These are phyloP conservation scores for Epichloe aotearoae DNA, from an alignment of 2,329 filamentous ascomycete genomes.

Conservation along the genomic window DNA sequence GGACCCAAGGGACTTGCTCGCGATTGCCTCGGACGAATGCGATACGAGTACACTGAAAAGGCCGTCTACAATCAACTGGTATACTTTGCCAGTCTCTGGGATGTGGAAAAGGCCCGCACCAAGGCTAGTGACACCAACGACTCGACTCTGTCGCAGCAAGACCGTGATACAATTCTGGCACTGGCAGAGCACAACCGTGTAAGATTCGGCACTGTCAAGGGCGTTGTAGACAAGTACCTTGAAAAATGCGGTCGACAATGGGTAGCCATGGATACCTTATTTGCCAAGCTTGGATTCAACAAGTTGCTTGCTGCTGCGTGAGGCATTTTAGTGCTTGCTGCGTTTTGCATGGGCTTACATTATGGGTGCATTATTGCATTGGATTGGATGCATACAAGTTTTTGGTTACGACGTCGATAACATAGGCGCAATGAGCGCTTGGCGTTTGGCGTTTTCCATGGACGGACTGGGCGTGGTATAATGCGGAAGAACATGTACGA, in stretches of 20 bases:
- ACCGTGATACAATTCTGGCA: constrained; percentile 52
- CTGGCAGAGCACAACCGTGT: constrained; percentile 72
- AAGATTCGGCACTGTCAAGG: constrained; percentile 63
- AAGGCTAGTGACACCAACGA: constrained; percentile 36
- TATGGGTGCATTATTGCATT: not conserved
- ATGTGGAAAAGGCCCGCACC: constrained; percentile 66
- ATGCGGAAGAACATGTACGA: not conserved
- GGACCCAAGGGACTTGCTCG: constrained; percentile 74
- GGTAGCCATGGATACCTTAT: constrained; percentile 87
- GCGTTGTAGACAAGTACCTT: constrained; percentile 68
- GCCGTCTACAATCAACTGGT: constrained; percentile 89
- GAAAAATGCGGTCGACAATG: constrained; percentile 84
- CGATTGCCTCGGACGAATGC: constrained; percentile 78
- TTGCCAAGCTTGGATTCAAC: constrained; percentile 51
- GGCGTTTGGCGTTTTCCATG: not conserved
- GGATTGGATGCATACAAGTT: not conserved
- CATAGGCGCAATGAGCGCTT: not conserved
- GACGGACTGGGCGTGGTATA: not conserved
- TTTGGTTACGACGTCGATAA: not conserved
- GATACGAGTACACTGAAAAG: constrained; percentile 77
- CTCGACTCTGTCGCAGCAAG: constrained; percentile 32
- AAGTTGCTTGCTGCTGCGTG: constrained; percentile 13
- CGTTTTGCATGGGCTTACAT: not conserved
- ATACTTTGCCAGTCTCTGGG: constrained; percentile 75
- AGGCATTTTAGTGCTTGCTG: not conserved